A percentile compares a stretch with the other conserved stretches of the same genome.
These are phyloP conservation scores for Tetrahymena borealis DNA, from an alignment of 73 alveolate species.

Conservation along the genomic window DNA sequence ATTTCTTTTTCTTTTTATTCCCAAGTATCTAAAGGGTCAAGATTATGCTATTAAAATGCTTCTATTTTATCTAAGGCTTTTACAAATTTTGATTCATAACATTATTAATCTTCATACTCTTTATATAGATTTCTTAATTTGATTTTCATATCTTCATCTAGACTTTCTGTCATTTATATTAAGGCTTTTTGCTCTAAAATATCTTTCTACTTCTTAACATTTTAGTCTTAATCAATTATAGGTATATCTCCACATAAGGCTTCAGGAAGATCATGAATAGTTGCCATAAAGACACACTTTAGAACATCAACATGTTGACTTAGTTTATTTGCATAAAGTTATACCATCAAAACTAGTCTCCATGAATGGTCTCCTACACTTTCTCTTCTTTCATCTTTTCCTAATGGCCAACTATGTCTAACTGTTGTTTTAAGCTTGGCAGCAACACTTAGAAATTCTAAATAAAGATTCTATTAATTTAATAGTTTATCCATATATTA, in stretches of 20 bases:
- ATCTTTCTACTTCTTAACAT: background rate
- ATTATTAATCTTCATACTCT: background rate
- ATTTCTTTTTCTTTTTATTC: background rate
- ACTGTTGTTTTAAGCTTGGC: background rate
- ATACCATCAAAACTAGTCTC: background rate
- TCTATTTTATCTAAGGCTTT: background rate
- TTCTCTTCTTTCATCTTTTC: background rate
- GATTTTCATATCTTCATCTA: background rate
- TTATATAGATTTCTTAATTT: background rate
- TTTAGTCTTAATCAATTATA: background rate
- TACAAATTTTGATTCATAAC: background rate
- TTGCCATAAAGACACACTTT: constrained; percentile 8
- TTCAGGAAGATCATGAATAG: constrained; percentile 13
- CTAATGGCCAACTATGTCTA: constrained; percentile 15
- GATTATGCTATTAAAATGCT: background rate
- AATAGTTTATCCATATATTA: too few species aligned
- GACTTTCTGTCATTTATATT: background rate
- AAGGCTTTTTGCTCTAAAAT: background rate
- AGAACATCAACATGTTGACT: background rate
- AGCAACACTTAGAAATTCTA: background rate
- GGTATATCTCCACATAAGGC: constrained; percentile 2
- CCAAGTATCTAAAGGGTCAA: background rate
- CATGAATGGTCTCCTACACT: constrained; percentile 6
- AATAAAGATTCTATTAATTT: background rate
- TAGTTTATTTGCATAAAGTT: background rate